These are phyloP conservation scores for Lathyrus aphaca DNA, from an alignment of 306 rosid species.

Conservation along the genomic window DNA sequence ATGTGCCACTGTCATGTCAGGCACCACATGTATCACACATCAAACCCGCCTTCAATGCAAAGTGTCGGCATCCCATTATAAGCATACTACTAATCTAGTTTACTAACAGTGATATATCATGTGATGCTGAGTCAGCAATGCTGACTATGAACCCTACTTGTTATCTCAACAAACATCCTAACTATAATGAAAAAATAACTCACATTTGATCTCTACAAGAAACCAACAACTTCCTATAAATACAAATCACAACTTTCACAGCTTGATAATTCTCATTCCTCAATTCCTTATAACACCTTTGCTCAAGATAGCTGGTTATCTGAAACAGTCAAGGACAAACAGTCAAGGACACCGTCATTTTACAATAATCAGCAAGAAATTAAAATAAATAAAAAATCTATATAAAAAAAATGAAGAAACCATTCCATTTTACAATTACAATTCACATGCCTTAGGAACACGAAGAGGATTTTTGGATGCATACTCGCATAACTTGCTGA, in stretches of 20 bases:
- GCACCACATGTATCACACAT: too few relatives aligned
- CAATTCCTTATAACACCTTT: constrained; percentile 83
- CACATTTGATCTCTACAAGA: constrained; percentile 87
- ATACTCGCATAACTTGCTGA: constrained; percentile 79
- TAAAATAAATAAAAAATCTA: too few relatives aligned
- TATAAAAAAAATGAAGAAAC: not conserved
- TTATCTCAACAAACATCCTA: not conserved
- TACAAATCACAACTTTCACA: constrained; percentile 73
- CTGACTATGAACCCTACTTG: not conserved
- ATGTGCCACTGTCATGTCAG: too few relatives aligned
- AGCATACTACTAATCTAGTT: constrained; percentile 10
- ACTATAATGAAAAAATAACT: constrained; percentile 43
- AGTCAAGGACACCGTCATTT: constrained; percentile 20
- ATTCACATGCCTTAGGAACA: constrained; percentile 64
- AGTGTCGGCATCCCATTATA: not conserved
- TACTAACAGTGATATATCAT: constrained; percentile 14
- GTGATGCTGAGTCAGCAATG: not conserved
- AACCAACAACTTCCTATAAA: constrained; percentile 75
- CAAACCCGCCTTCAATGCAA: too few relatives aligned
- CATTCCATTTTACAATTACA: constrained; percentile 1
- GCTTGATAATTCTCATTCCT: constrained; percentile 72
- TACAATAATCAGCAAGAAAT: not conserved
- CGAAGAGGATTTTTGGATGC: constrained; percentile 88
- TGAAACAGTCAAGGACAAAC: constrained; percentile 42
- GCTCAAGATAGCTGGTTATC: constrained; percentile 84